phyloP scores from a whole-genome alignment of 768 basidiomycete species.

The Amanita molliuscula region DNA sequence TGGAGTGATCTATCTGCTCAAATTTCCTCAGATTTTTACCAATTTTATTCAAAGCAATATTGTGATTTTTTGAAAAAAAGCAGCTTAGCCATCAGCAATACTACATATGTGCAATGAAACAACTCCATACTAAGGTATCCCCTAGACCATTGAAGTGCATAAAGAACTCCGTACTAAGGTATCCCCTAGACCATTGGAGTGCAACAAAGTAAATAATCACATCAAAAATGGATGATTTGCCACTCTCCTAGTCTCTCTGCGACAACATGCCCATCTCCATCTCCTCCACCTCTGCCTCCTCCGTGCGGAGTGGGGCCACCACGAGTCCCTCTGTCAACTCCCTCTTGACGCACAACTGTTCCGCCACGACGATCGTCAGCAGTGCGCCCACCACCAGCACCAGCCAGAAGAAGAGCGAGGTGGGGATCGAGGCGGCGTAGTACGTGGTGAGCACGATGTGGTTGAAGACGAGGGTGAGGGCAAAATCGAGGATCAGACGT shows the following conservation, averaged over 20 bases:
- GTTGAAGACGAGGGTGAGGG: slow-evolving; percentile 82
- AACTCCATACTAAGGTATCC: too few species aligned
- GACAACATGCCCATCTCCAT: slow-evolving; percentile 44
- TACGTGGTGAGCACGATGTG: slow-evolving; percentile 93
- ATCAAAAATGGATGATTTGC: too few species aligned
- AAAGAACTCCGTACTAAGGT: too few species aligned
- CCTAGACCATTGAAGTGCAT: too few species aligned
- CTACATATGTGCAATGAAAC: too few species aligned
- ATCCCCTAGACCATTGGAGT: too few species aligned
- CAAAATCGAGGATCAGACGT: slow-evolving; percentile 90
- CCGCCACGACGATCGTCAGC: slow-evolving; percentile 71
- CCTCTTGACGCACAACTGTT: slow-evolving; percentile 84
- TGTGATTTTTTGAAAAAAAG: too few species aligned
- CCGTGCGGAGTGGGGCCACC: slow-evolving; percentile 35
- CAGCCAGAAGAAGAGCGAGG: slow-evolving; percentile 89
- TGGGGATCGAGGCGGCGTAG: slow-evolving; percentile 74
- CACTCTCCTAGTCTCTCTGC: slow-evolving; percentile 30
- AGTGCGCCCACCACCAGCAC: slow-evolving; percentile 62
- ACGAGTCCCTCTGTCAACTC: slow-evolving; percentile 83
- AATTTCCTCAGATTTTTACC: too few species aligned
- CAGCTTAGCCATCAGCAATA: too few species aligned
- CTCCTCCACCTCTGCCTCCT: slow-evolving; percentile 44
- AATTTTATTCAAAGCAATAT: too few species aligned
- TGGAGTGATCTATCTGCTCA: too few species aligned
- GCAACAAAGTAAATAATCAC: too few species aligned